A percentile compares a stretch with the other conserved stretches of the same genome.
phyloP scores from a whole-genome alignment of 306 rosid genomes.

The Cucurbita ficifolia region DNA sequence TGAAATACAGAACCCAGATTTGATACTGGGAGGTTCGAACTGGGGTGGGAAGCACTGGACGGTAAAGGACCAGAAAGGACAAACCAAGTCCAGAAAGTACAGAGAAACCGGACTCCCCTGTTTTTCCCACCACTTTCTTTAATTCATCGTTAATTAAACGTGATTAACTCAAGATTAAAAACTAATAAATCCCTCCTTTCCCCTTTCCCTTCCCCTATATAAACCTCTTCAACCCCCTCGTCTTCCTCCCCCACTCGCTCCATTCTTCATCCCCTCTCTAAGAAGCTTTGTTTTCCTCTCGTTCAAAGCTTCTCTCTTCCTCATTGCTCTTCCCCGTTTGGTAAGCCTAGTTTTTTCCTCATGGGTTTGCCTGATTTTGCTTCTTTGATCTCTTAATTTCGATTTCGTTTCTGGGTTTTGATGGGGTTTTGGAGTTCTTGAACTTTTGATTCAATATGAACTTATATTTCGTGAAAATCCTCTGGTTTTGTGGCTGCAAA shows the following conservation, averaged over 20 bases:
- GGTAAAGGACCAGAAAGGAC: slow-evolving; percentile 5
- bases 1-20: not conserved
- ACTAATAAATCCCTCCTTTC: not conserved
- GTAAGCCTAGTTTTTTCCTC: not conserved
- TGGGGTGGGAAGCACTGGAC: not conserved
- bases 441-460: not conserved
- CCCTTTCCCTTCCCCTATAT: not conserved
- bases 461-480: not conserved
- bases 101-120: not conserved
- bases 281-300: not conserved
- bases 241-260: slow-evolving; percentile 16
- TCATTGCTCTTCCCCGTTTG: not conserved
- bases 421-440: not conserved
- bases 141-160: not conserved
- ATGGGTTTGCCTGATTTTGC: not conserved
- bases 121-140: not conserved
- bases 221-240: slow-evolving; percentile 12
- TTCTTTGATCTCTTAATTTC: not conserved
- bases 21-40: not conserved
- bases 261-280: not conserved
- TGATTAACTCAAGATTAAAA: not conserved
- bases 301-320: not conserved
- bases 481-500: not conserved
- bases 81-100: not conserved
- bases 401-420: not conserved